Evolutionary conservation across 495 filamentous ascomycete genomes (phyloP), one percentile per base, ranked within the genome.

Genomic region (Trichoderma reesei): DNA sequence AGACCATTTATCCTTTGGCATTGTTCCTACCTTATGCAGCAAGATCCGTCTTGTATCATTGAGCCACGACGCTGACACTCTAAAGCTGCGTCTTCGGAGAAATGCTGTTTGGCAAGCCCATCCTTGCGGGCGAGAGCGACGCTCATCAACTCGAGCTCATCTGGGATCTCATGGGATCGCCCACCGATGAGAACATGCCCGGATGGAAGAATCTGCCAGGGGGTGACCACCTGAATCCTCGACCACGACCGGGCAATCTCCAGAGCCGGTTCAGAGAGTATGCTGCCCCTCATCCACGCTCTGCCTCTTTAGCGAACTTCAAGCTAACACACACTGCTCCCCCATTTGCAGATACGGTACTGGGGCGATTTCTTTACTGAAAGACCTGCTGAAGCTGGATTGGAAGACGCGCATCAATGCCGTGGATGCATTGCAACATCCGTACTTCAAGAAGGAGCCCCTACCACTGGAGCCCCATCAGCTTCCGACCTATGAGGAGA

Each of bases 101-200:
- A 74, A 99, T 99, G 94, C 89, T 98, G 65, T 86, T 90, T 68
- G 86, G 91, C 60, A 96, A 91, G 71, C 94, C 94, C 0, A 97
- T 99, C 59, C 83, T 99, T 33, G 85, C 90, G 3, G 94, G 94
- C 4, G 90, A 85, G 63, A 95, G 88, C 70, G 94, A 99, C 71
- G 75, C 84, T 6, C 89, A 98, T 70, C 94, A 99, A 75, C 84
- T 91, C 46, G 85, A 94, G 13, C 83, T 93, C 59, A 96, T 98
- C 63, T 99, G 96, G 69, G 86, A 88, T 63, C 83, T 99, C n/a
- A 89, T 96, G 63, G 94, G 94, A 16, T 88, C 90, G 33, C 94
- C 94, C 9, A 96, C 83, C 13, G 90, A 96, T 31, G 85, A 92
- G 39, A 94, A 81, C 34, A 99, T 99, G 94, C 94, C 94, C 33